Conservation (phyloP, 176 grass and related monocot species). For the Rhipidocladum racemiflorum region DNA sequence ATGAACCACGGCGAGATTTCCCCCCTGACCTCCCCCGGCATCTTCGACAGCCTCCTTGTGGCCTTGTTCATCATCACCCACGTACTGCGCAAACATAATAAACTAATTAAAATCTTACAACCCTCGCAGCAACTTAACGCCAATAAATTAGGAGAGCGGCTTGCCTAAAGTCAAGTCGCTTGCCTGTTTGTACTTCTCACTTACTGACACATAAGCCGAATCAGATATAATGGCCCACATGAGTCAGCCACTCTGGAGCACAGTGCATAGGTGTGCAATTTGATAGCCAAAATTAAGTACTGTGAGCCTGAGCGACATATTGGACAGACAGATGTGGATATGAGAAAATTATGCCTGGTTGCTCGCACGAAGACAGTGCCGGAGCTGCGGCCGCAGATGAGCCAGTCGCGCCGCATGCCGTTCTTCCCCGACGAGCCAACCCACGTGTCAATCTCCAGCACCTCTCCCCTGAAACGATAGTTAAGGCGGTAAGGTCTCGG, state of each 20-base stretch:
- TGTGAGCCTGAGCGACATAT: no score
- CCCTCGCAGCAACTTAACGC: no score
- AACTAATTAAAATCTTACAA: background rate
- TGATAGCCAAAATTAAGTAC: no score
- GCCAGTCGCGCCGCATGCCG: conserved; percentile 62
- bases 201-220: background rate
- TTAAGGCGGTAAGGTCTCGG: no score
- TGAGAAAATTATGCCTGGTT: conserved; percentile 33
- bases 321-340: background rate
- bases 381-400: conserved; percentile 39
- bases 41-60: conserved; percentile 61
- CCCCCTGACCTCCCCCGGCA: conserved; percentile 49
- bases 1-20: conserved; percentile 66
- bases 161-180: background rate
- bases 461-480: conserved; percentile 51
- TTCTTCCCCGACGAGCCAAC: conserved; percentile 68
- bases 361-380: conserved; percentile 42
- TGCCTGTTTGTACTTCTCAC: background rate
- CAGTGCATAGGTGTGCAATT: no score
- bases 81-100: conserved; percentile 22
- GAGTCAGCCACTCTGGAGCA: no score
- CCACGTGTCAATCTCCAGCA: conserved; percentile 66
- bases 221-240: no score
- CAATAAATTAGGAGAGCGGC: no score
- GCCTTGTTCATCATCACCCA: conserved; percentile 73